Evolutionary conservation across 2,329 filamentous ascomycete genomes (phyloP), one percentile per base, ranked within the genome.

Genomic region (Tolypocladium cylindrosporum): DNA sequence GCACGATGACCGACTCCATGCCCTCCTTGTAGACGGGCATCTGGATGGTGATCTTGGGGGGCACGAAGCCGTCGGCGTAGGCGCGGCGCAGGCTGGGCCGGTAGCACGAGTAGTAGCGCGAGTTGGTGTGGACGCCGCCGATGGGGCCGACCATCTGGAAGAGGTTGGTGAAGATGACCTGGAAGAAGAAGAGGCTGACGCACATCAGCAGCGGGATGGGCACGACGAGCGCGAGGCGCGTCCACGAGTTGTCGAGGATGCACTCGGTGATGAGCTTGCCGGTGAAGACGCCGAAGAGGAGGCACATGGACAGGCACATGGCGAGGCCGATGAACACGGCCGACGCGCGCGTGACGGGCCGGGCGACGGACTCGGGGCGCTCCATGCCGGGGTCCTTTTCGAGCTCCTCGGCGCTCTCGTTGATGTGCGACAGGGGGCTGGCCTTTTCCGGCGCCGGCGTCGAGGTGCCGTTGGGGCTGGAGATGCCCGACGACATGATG

Each of bases 111-210:
- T 76, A 79, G 65, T 71, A 75, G 11, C 73, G 69, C 8, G 77
- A 76, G 65, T 79, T 80, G 27, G 67, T 71, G 58, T 68, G 70
- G 36, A 76, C 63, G 39, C 71, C 71, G 37, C 73, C 75, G 55
- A 79, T 74, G 3, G 79, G 79, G 0, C 79, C 79, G n/a, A 80
- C 65, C 13, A 80, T 71, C 61, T 81, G 73, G 61, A 74, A 75
- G 4, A 75, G 27, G 51, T 71, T 68, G 57, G 67, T 67, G 58
- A 75, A 66, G 59, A 75, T 69, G 54, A 72, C 68, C 53, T 73
- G 76, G 62, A 79, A 79, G 64, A 80, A 72, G 73, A 79, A 70
- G 65, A 69, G 55, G 42, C 57, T 64, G 48, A 65, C 64, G 55
- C 64, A 61, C 37, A 74, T 67, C 57, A 77, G 69, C 55, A 77